Evolutionary conservation across 176 grass and related monocot species (phyloP).

Genomic region (Aegilops speltoides): DNA sequence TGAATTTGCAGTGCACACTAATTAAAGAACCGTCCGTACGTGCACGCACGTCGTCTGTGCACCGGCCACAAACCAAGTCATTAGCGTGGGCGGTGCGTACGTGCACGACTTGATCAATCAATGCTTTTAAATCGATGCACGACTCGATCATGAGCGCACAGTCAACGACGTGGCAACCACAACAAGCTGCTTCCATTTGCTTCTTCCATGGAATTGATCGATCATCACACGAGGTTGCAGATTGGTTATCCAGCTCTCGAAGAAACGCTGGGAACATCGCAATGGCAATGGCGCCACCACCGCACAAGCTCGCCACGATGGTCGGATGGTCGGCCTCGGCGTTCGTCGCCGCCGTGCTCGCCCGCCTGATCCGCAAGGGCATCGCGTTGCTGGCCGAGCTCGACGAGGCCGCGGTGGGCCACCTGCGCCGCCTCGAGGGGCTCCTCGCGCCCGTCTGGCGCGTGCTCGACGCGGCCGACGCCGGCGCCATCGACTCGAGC

Average conservation of each 20-base stretch:
- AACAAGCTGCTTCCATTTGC: background rate
- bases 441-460: slow-evolving; percentile 35
- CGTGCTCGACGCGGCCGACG: slow-evolving; percentile 43
- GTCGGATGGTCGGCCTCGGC: slow-evolving; percentile 31
- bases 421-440: slow-evolving; percentile 47
- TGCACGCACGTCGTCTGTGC: slow-evolving; percentile 30
- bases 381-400: slow-evolving; percentile 18
- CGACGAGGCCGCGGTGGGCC: slow-evolving; percentile 12
- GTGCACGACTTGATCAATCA: background rate
- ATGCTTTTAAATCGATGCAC: background rate
- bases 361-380: slow-evolving; percentile 36
- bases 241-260: background rate
- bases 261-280: background rate
- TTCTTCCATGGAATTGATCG: background rate
- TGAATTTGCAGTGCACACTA: no score
- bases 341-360: slow-evolving; percentile 43
- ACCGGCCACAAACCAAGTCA: background rate
- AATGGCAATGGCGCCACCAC: slow-evolving; percentile 32
- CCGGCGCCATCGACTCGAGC: slow-evolving; percentile 31
- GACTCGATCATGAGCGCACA: background rate
- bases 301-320: background rate
- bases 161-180: background rate
- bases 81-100: background rate
- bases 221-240: background rate
- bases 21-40: background rate